A percentile compares a stretch with the other conserved stretches of the same genome.
Conservation (phyloP, 2,329 filamentous ascomycete genomes). For the Tolypocladium amazonense region DNA sequence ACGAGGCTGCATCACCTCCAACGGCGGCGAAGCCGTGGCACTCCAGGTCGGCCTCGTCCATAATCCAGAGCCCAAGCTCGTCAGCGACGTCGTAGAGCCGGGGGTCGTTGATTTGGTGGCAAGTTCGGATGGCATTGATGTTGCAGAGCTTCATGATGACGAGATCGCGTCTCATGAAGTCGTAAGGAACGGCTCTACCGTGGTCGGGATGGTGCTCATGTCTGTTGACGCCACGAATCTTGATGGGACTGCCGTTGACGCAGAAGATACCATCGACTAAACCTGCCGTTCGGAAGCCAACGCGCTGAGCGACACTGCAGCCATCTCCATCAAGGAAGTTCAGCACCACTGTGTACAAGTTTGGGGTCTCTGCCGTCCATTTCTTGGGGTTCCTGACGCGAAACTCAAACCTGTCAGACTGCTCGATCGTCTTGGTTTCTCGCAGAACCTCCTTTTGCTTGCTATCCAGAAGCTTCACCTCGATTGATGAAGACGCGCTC, state of each 20-base stretch:
- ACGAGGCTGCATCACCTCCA: slow-evolving; percentile 23
- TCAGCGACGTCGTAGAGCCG: slow-evolving; percentile 51
- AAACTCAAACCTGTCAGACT: slow-evolving; percentile 28
- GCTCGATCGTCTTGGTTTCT: slow-evolving; percentile 11
- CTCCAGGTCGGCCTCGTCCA: slow-evolving; percentile 46
- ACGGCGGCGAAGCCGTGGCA: slow-evolving; percentile 39
- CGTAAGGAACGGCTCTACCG: slow-evolving; percentile 50
- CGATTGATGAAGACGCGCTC: slow-evolving; percentile 19
- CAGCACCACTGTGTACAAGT: slow-evolving; percentile 43
- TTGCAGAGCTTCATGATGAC: slow-evolving; percentile 58
- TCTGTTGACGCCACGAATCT: slow-evolving; percentile 58
- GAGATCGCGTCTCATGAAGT: slow-evolving; percentile 51
- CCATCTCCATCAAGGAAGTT: slow-evolving; percentile 17
- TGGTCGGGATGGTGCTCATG: slow-evolving; percentile 58
- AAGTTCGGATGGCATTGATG: slow-evolving; percentile 59
- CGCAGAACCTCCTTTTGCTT: slow-evolving; percentile 16
- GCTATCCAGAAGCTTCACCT: slow-evolving; percentile 24
- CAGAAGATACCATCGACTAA: slow-evolving; percentile 49
- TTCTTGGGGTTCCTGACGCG: slow-evolving; percentile 41
- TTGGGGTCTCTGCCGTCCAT: slow-evolving; percentile 60
- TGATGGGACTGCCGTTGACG: slow-evolving; percentile 54
- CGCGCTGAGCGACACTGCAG: slow-evolving; percentile 35
- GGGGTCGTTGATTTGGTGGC: slow-evolving; percentile 54
- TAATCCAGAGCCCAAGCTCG: slow-evolving; percentile 52
- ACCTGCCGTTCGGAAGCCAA: slow-evolving; percentile 55